phyloP scores from a whole-genome alignment of 345 rosid species.

The Eucalyptus viminalis region DNA sequence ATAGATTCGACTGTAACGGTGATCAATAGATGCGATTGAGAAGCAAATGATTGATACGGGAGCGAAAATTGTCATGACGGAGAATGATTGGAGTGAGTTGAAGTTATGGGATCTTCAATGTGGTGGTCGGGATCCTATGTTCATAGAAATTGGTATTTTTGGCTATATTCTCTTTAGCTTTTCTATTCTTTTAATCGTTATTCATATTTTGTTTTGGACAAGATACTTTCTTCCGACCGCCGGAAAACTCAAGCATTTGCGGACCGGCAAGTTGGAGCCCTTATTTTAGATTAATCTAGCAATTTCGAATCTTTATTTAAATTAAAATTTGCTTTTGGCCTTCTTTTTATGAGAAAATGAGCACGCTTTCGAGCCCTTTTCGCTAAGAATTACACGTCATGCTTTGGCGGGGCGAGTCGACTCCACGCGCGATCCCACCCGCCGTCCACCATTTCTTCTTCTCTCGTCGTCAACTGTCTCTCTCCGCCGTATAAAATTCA shows the following conservation, averaged over 20 bases:
- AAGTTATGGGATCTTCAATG: neutral
- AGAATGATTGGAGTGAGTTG: neutral
- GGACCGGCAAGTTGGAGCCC: neutral
- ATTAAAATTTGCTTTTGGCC: neutral
- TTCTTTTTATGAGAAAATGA: neutral
- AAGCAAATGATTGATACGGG: neutral
- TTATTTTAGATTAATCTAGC: too few relatives aligned
- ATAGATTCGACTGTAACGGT: too few relatives aligned
- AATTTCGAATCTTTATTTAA: too few relatives aligned
- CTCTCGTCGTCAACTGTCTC: neutral
- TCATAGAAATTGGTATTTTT: accelerated
- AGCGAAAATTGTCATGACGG: too few relatives aligned
- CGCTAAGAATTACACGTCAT: neutral
- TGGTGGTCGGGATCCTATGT: neutral
- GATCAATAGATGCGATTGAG: accelerated
- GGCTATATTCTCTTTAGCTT: too few relatives aligned
- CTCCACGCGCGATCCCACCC: neutral
- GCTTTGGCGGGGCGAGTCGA: neutral
- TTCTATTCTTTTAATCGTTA: too few relatives aligned
- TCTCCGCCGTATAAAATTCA: neutral
- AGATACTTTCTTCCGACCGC: too few relatives aligned
- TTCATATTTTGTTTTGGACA: neutral
- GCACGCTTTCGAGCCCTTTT: neutral
- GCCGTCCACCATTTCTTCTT: neutral
- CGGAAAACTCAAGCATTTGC: too few relatives aligned